Base-by-base conservation (phyloP, 345 rosid genomes). In the Populus euphratica region DNA sequence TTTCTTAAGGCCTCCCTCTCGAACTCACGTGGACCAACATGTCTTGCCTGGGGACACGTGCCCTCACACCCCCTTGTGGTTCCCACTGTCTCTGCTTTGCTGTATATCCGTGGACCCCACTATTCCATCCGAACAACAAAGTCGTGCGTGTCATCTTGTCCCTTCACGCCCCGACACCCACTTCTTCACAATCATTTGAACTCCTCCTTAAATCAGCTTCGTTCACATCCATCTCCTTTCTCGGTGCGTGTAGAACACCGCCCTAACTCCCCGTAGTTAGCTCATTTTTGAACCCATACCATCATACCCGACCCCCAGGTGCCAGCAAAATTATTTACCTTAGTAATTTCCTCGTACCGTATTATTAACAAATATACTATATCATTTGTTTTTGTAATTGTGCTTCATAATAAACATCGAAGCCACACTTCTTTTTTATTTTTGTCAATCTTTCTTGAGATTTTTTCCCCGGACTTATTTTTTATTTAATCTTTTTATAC, bases 1-100 rank as follows among this genome's bases (percentile, higher is more conserved):
- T 38, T 2, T 29, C 59, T 2, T 8, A 25, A 12, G 44, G 47
- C 69, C 72, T 59, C 50, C 74, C 69, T 23, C 54, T 4, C 70
- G 62, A 76, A 38, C 83, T 88, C 91, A 86, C 89, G 91, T 88
- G 94, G 88, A 79, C 88, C 86, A 87, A 78, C 87, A 86, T 86
- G 91, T 68, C 87, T 67, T 82, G 86, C 87, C 75, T 85, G 75
- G 79, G 76, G 73, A 82, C 92, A 87, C 89, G 87, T 91, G 91
- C 87, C 35, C 13, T 14, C 75, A 17, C 63, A 38, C 59, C 49
- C 63, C 44, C 49, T 23, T 23, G 21, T 66, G 72, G 79, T 49
- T 71, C 76, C 79, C 39, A 49, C 78, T 1, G 35, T 23, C 18
- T 36, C 49, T 49, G 13, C 64, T 76, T 49, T 20, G 7, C 20